phyloP scores from a whole-genome alignment of 306 rosid species.

The Vigna unguiculata region DNA sequence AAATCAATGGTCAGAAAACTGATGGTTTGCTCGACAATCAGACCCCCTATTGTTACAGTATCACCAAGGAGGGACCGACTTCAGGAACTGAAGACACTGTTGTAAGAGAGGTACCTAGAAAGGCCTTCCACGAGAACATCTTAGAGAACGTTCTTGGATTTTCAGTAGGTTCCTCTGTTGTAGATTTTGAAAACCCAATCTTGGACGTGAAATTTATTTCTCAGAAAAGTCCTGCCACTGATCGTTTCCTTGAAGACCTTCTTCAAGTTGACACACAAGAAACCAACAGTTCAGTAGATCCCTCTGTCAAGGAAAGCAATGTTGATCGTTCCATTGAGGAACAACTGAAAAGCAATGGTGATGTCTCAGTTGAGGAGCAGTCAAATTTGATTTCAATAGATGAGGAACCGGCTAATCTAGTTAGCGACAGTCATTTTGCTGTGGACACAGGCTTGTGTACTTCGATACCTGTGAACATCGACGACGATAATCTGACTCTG shows the following conservation, averaged over 20 bases:
- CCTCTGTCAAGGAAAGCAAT: conserved; percentile 43
- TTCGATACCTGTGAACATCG: conserved; percentile 45
- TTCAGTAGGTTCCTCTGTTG: conserved; percentile 55
- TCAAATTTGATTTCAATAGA: conserved; percentile 65
- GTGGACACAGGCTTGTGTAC: conserved; percentile 54
- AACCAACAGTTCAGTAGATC: conserved; percentile 39
- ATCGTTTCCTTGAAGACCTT: conserved; percentile 63
- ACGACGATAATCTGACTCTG: conserved; percentile 46
- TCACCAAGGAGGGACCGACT: conserved; percentile 33
- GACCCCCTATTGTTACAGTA: conserved; percentile 35
- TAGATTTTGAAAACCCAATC: conserved; percentile 71
- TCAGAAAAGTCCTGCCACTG: conserved; percentile 35
- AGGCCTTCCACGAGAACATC: conserved; percentile 49
- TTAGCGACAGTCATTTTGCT: conserved; percentile 41
- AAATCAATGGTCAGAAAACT: conserved; percentile 32
- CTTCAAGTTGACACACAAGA: conserved; percentile 56
- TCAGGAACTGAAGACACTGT: conserved; percentile 32
- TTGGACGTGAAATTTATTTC: conserved; percentile 78
- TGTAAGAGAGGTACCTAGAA: conserved; percentile 41
- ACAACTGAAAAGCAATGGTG: conserved; percentile 41
- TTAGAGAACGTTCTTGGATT: conserved; percentile 69
- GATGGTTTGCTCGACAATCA: conserved; percentile 41
- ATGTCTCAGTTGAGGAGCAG: conserved; percentile 43
- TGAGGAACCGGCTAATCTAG: conserved; percentile 41
- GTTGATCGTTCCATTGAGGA: conserved; percentile 30